Conservation (phyloP, 441 rosid species). For the Sinapis alba region DNA sequence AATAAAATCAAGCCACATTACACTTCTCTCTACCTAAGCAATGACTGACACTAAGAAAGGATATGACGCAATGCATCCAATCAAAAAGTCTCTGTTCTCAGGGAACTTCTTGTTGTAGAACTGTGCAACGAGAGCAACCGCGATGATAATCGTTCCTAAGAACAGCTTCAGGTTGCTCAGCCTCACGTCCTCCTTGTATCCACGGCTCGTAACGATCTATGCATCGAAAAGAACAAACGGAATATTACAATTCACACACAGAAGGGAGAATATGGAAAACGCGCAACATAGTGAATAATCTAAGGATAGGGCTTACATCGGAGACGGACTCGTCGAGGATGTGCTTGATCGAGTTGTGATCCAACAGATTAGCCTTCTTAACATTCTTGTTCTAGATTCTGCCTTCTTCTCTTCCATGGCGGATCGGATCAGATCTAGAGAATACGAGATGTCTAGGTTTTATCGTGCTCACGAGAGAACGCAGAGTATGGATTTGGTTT, state of each 20-base stretch:
- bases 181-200: slow-evolving; percentile 84
- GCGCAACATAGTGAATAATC: slow-evolving; percentile 6
- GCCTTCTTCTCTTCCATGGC: slow-evolving; percentile 57
- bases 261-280: background rate
- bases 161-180: slow-evolving; percentile 78
- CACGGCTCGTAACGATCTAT: slow-evolving; percentile 79
- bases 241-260: background rate
- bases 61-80: slow-evolving; percentile 88
- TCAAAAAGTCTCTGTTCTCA: slow-evolving; percentile 79
- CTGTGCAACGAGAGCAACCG: slow-evolving; percentile 85
- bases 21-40: background rate
- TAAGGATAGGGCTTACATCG: slow-evolving; percentile 49
- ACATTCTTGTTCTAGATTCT: slow-evolving; percentile 56
- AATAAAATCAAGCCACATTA: background rate
- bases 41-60: slow-evolving; percentile 43
- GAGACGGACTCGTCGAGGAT: slow-evolving; percentile 87
- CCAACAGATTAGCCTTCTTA: slow-evolving; percentile 86
- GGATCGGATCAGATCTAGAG: slow-evolving; percentile 14
- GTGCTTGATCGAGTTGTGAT: slow-evolving; percentile 94
- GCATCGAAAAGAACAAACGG: background rate
- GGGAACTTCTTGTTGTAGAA: slow-evolving; percentile 98
- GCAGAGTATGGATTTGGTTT: background rate
- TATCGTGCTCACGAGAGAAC: background rate
- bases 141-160: slow-evolving; percentile 66
- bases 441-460: slow-evolving; percentile 24